Conservation (phyloP, 2,329 filamentous ascomycete genomes). For the Erysiphe neolycopersici region DNA sequence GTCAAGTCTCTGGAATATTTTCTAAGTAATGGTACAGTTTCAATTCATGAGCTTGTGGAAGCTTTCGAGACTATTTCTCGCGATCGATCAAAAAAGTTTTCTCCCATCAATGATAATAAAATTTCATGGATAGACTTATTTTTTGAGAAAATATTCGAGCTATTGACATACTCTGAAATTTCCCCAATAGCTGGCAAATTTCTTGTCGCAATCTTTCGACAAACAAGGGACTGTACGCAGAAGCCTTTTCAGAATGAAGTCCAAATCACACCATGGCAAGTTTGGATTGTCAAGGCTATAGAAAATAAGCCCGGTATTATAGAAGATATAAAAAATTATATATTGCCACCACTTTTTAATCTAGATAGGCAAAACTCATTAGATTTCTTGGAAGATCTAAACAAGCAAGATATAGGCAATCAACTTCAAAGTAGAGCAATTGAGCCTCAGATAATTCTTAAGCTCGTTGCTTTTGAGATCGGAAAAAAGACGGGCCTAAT, state of each 20-base stretch:
- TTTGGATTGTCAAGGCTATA: slow-evolving; percentile 27
- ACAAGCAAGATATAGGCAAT: slow-evolving; percentile 21
- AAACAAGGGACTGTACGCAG: slow-evolving; percentile 12
- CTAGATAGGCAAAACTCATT: slow-evolving; percentile 25
- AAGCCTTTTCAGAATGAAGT: slow-evolving; percentile 15
- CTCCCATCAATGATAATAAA: neutral
- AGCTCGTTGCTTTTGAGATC: slow-evolving; percentile 39
- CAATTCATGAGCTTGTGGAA: slow-evolving; percentile 8
- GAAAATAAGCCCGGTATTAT: slow-evolving; percentile 23
- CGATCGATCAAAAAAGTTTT: neutral
- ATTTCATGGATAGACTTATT: slow-evolving; percentile 22
- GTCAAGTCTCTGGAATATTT: slow-evolving; percentile 41
- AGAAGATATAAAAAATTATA: slow-evolving; percentile 36
- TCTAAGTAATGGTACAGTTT: slow-evolving; percentile 30
- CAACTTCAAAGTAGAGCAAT: slow-evolving; percentile 20
- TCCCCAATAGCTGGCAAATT: slow-evolving; percentile 34
- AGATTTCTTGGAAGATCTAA: slow-evolving; percentile 30
- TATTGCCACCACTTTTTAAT: slow-evolving; percentile 35
- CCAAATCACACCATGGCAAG: slow-evolving; percentile 20
- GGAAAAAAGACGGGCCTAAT: slow-evolving; percentile 45
- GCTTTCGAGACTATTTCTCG: slow-evolving; percentile 2
- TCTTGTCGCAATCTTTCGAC: slow-evolving; percentile 27
- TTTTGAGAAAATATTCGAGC: slow-evolving; percentile 22
- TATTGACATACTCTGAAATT: slow-evolving; percentile 29
- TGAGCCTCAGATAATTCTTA: slow-evolving; percentile 28